phyloP scores from a whole-genome alignment of 495 filamentous ascomycete genomes.

The Penicillium coprophilum region DNA sequence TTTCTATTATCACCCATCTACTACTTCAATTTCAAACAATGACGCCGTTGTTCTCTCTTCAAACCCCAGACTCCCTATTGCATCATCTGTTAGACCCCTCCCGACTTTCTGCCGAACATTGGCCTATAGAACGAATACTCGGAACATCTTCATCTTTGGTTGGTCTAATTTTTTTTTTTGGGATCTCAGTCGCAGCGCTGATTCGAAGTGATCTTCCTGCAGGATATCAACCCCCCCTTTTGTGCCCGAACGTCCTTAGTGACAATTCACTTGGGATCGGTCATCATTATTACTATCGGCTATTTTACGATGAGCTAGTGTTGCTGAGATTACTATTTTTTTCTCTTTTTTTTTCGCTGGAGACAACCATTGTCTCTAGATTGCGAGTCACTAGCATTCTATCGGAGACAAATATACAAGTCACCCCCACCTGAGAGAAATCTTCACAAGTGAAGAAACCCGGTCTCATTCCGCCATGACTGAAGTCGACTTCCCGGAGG shows the following conservation, averaged over 20 bases:
- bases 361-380: conserved; percentile 1
- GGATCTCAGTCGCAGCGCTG: conserved; percentile 12
- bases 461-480: conserved; percentile 24
- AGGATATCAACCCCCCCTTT: conserved; percentile 15
- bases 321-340: too few species aligned
- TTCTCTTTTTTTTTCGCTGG: not conserved
- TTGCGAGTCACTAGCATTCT: not conserved
- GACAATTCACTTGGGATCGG: conserved; percentile 7
- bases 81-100: conserved; percentile 34
- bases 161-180: not conserved
- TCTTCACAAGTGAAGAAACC: not conserved
- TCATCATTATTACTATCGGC: conserved; percentile 3
- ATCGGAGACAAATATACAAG: not conserved
- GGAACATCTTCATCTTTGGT: conserved; percentile 17
- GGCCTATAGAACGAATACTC: conserved; percentile 19
- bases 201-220: conserved; percentile 14
- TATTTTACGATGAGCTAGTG: not conserved
- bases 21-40: conserved; percentile 37
- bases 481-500: conserved; percentile 41
- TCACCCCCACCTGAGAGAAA: conserved; percentile 1
- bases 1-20: conserved; percentile 2
- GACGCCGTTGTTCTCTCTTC: conserved; percentile 41
- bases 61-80: conserved; percentile 31
- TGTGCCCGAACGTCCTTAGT: conserved; percentile 21
- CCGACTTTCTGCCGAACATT: conserved; percentile 14